phyloP scores from a whole-genome alignment of 208 protist genomes.

The Blechomonas ayalai region DNA sequence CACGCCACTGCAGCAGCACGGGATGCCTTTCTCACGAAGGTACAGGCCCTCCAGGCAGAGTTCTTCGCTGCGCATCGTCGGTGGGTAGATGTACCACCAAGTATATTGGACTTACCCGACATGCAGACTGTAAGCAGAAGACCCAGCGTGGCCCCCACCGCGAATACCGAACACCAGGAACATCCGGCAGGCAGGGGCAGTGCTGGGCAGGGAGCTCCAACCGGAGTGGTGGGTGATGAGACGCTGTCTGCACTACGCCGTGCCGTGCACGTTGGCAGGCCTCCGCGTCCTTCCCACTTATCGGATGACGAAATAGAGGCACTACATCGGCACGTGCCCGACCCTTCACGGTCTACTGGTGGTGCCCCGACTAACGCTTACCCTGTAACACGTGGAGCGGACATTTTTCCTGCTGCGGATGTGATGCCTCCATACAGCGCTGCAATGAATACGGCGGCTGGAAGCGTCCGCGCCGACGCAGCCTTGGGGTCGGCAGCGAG shows the following conservation, averaged over 20 bases:
- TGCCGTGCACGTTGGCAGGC: conserved; percentile 10
- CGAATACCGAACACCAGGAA: background rate
- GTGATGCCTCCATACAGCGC: too few species aligned
- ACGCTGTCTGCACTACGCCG: conserved; percentile 11
- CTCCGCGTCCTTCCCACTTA: conserved; percentile 26
- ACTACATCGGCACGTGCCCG: conserved; percentile 2
- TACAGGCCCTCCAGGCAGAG: conserved; percentile 70
- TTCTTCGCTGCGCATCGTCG: conserved; percentile 69
- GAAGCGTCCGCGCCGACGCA: background rate
- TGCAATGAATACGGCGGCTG: background rate
- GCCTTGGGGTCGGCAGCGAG: background rate
- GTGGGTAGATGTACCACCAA: conserved; percentile 77
- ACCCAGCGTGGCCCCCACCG: background rate
- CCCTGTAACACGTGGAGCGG: background rate
- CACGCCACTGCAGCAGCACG: conserved; percentile 35
- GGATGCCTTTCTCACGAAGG: conserved; percentile 60
- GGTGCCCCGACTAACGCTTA: background rate
- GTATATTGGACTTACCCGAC: conserved; percentile 22
- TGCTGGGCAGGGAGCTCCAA: background rate
- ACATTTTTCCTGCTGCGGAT: background rate
- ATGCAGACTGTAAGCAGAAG: background rate
- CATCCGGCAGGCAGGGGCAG: too few species aligned
- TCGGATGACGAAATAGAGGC: conserved; percentile 22
- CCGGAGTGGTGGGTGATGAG: background rate
- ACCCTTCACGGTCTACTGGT: background rate